Evolutionary conservation across 257 asterid species (phyloP).

Genomic region (Plantago elongata): DNA sequence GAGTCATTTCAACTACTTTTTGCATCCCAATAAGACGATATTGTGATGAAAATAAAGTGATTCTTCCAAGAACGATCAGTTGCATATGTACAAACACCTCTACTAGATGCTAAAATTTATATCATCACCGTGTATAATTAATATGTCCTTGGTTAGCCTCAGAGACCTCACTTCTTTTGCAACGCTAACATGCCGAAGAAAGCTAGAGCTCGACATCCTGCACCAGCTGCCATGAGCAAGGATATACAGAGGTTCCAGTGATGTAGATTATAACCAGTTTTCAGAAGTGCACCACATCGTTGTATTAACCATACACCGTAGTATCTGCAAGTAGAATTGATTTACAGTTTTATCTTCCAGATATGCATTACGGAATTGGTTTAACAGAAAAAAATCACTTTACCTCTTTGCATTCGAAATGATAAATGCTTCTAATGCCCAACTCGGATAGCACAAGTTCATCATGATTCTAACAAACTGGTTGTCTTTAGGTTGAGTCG

Average conservation of each 20-base stretch:
- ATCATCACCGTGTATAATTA: neutral
- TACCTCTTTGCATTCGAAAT: constrained; percentile 79
- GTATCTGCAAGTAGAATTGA: constrained; percentile 32
- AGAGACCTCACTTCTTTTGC: constrained; percentile 30
- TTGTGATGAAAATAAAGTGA: no score
- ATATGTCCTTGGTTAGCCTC: neutral
- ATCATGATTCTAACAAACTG: constrained; percentile 38
- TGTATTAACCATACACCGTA: constrained; percentile 60
- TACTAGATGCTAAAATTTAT: neutral
- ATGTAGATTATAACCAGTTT: constrained; percentile 38
- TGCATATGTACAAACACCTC: no score
- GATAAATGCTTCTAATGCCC: constrained; percentile 94
- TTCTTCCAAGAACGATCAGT: no score
- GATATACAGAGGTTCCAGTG: constrained; percentile 41
- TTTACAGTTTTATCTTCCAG: neutral
- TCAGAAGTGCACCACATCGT: constrained; percentile 49
- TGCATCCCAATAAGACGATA: no score
- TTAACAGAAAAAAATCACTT: constrained; percentile 4
- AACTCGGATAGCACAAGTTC: constrained; percentile 61
- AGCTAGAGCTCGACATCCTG: constrained; percentile 45
- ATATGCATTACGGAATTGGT: neutral
- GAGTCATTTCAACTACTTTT: no score
- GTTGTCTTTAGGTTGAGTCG: constrained; percentile 62
- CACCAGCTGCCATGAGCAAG: constrained; percentile 41
- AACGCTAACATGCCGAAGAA: constrained; percentile 48